Base-by-base conservation (phyloP, 495 filamentous ascomycete genomes). In the Penicillium paxilli region DNA sequence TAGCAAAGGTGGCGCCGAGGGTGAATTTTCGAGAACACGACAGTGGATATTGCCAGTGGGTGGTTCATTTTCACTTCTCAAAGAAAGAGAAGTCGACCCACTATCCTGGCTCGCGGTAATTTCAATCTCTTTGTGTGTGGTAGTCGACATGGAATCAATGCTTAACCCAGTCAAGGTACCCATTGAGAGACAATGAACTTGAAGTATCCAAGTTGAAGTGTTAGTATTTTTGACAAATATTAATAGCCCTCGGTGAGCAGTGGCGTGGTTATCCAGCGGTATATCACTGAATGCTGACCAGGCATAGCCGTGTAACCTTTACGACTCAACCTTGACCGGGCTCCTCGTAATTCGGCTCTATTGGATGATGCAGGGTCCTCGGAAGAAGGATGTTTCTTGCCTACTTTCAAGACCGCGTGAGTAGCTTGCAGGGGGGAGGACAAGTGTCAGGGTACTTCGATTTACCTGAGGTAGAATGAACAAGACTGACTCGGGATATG, bases 1-100 rank as follows among this genome's bases (percentile, higher is more conserved):
- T 14, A 70, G 58, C 1, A 79, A 62, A 5, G 67, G 63, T 30
- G 71, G 44, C 20, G 21, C 17, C 21, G 38, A 16, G 41, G 37
- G 19, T 24, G 37, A 10, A 5, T 9, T 48, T 5, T 44, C 60
- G 1, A 45, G 14, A 14, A 53, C 24, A 22, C 59, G 26, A 23
- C 59, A 52, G 38, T 52, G 58, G 23, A 65, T 51, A 22, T n/a
- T n/a, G n/a, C n/a, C n/a, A n/a, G n/a, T n/a, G n/a, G 58, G 47
- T 12, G 58, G 17, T 28, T 55, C 62, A 17, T 59, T 47, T 41
- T 61, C 56, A 21, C 52, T 52, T 0, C 44, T 51, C 26, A 59
- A 11, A 21, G 51, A 67, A 10, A 58, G 30, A 42, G 61, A 64
- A 23, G 49, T 52, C 49, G 54, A 61, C 12, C 52, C 58, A 40